Base-by-base conservation (phyloP, 2,329 filamentous ascomycete species). In the Tolypocladium tundrense region DNA sequence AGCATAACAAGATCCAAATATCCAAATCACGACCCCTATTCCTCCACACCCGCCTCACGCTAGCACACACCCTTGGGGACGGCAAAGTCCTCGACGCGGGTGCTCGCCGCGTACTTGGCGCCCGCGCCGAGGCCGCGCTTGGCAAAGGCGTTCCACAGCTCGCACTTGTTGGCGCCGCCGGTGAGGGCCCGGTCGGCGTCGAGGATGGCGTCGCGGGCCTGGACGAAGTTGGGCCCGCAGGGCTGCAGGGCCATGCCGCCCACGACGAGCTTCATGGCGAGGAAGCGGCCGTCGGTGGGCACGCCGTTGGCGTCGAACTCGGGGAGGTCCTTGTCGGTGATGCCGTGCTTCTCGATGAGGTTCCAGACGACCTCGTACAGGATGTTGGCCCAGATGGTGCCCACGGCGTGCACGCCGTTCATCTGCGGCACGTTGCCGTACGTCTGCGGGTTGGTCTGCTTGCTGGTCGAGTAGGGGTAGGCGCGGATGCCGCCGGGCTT, bases 341-440 rank as follows among this genome's bases (percentile, higher is more conserved):
- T 79, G 57, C 81, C 81, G 60, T 81, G 68, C 69, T 79, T 79
- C 55, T 81, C 80, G 58, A 83, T 79, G 40, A 84, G 64, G 68
- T 81, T 82, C 81, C 81, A 84, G 58, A 83, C 66, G 14, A 83
- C 72, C 63, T 84, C 81, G 67, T 83, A 83, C 5, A 84, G 70
- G 48, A 77, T 76, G 0, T 73, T 76, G 2, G 76, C 77, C 79
- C 80, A 83, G 58, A 79, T 71, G 40, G 75, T 78, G 40, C 80
- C 81, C 42, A 82, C 74, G 19, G 70, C 65, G 66, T 84, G 81
- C 1, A 79, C 75, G 1, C 64, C 63, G 4, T 54, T 68, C 8
- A 64, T 54, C 1, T 61, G 56, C 65, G 82, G 74, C 53, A 73
- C 69, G 56, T 67, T 69, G 39, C 66, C 72, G 72, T 83, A 84